Evolutionary conservation across 768 basidiomycete species (phyloP).

Genomic region (Russula emetica): DNA sequence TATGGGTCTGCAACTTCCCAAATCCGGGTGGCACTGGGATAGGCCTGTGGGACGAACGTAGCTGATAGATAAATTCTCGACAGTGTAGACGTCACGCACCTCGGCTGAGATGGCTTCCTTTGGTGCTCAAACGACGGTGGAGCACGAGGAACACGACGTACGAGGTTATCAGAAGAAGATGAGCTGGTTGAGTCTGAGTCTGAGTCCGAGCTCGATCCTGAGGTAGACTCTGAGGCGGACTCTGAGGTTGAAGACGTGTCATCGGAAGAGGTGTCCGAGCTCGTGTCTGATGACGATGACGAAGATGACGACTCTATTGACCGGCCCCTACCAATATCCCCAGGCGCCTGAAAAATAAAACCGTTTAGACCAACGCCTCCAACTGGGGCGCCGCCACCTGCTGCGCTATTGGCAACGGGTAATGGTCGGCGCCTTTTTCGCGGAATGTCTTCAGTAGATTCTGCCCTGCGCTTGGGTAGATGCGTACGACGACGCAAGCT

Average conservation of each 20-base stretch:
- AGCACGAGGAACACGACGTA: background rate
- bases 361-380: background rate
- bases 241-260: constrained; percentile 28
- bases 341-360: background rate
- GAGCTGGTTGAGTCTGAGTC: constrained; percentile 31
- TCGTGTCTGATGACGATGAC: constrained; percentile 8
- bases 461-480: constrained; percentile 15
- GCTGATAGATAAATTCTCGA: background rate
- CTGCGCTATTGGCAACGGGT: background rate
- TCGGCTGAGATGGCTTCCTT: background rate
- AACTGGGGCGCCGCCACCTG: background rate
- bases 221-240: constrained; percentile 32
- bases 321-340: background rate
- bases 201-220: constrained; percentile 29
- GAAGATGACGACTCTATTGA: constrained; percentile 7
- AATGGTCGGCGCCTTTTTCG: constrained; percentile 12
- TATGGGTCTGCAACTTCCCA: constrained; percentile 54
- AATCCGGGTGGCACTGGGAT: constrained; percentile 50
- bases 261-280: constrained; percentile 24
- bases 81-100: constrained; percentile 2
- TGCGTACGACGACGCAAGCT: constrained; percentile 19
- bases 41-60: constrained; percentile 12
- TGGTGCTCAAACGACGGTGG: background rate
- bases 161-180: constrained; percentile 23
- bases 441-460: background rate